Evolutionary conservation across 495 filamentous ascomycete genomes (phyloP).

Genomic region (Pseudoneurospora amorphoporcata): DNA sequence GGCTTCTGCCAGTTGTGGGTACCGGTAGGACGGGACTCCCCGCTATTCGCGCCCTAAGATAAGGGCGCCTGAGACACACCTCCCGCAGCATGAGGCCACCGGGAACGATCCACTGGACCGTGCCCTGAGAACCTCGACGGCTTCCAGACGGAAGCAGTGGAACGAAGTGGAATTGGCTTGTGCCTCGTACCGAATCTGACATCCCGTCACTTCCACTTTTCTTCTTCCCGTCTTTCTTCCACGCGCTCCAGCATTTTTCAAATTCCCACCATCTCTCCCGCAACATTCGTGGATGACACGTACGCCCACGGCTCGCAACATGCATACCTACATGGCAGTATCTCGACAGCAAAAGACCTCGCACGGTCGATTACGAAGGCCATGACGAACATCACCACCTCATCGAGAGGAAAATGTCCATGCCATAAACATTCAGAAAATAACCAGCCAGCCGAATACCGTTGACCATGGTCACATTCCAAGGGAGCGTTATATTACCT

Average conservation of each 20-base stretch:
- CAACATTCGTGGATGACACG: neutral
- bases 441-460: neutral
- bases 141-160: neutral
- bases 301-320: neutral
- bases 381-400: neutral
- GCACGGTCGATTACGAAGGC: neutral
- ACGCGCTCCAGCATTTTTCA: neutral
- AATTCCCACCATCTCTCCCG: neutral
- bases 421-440: neutral
- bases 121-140: neutral
- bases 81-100: neutral
- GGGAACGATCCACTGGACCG: neutral
- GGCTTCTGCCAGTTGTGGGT: neutral
- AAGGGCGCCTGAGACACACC: neutral
- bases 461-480: neutral
- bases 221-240: neutral
- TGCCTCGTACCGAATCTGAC: neutral
- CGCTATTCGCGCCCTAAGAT: neutral
- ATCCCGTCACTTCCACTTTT: neutral
- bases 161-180: neutral
- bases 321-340: neutral
- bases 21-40: neutral
- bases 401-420: neutral
- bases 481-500: neutral
- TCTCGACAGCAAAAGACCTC: neutral